Evolutionary conservation across 2,329 filamentous ascomycete species (phyloP), one percentile per base, ranked within the genome.

Genomic region (Aspergillus vadensis): DNA sequence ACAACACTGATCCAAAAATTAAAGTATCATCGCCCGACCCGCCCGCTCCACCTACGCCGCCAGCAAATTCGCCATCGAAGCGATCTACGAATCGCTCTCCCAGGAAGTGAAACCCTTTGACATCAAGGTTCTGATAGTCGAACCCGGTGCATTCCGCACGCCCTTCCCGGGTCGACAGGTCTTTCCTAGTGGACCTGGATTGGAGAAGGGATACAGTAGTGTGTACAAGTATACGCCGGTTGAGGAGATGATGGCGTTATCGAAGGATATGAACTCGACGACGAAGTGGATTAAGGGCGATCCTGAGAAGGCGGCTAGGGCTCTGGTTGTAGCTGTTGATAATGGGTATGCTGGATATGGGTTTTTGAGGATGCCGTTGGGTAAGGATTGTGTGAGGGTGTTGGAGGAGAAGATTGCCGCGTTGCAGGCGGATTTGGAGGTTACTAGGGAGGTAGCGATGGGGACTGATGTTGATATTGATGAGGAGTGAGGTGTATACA

Each of bases 81-180:
- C 59, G 10, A 50, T 57, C 4, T 43, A 60, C n/a, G 59, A 60
- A 21, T 60, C 59, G 2, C 59, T 60, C 12, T 57, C 59, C n/a
- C 23, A 57, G 25, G 59, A 60, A 15, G 30, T 60, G 17, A 47
- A 44, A 19, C 4, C n/a, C 10, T 41, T 60, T 9, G 58, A 38
- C 2, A 52, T 60, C 17, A 60, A 60, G 8, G 53, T 56, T 2
- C 19, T 60, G 1, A 56, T 60, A 5, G 58, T 60, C 5, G 58
- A 60, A 7, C 58, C 53, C 5, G 58, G 58, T n/a, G 58, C 58
- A 15, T 56, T 60, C 14, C 58, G 58, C 7, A 60, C 58, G 1
- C 52, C 58, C 4, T 60, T 52, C 14, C 30, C 52, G 2, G 51
- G 52, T 10, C 52, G 53, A n/a, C 39, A 43, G 39, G 17, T 43